phyloP scores from a whole-genome alignment of 2,329 filamentous ascomycete species.

The Apiospora arundinis region DNA sequence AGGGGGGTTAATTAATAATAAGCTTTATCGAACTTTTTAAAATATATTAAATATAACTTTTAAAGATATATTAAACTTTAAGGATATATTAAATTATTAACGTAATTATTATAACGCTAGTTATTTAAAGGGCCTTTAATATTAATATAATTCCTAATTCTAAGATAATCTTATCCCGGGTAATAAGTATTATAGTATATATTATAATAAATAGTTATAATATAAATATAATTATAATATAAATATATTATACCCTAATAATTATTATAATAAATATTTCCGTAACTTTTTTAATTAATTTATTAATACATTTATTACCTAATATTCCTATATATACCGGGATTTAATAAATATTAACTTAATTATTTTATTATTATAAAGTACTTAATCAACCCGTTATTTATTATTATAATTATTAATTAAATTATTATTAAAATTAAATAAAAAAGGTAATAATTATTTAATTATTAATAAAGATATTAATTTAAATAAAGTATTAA shows the following conservation, averaged over 20 bases:
- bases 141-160: too few relatives aligned
- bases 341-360: neutral
- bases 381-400: neutral
- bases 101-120: too few relatives aligned
- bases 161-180: too few relatives aligned
- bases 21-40: neutral
- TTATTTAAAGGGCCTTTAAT: too few relatives aligned
- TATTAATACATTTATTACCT: neutral
- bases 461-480: too few relatives aligned
- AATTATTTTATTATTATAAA: neutral
- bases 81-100: neutral
- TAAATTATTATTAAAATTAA: neutral
- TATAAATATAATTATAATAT: too few relatives aligned
- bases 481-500: too few relatives aligned
- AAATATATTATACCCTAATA: neutral
- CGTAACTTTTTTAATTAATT: neutral
- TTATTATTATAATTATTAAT: neutral
- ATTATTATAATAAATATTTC: too few relatives aligned
- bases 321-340: neutral
- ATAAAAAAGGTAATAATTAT: neutral
- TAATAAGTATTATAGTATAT: too few relatives aligned
- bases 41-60: too few relatives aligned
- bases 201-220: neutral
- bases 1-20: neutral
- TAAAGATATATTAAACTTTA: neutral